Percentiles rank a stretch among this genome's conserved stretches.
These are phyloP conservation scores for Talaromyces wortmannii DNA, from an alignment of 495 filamentous ascomycete species.

Conservation along the genomic window DNA sequence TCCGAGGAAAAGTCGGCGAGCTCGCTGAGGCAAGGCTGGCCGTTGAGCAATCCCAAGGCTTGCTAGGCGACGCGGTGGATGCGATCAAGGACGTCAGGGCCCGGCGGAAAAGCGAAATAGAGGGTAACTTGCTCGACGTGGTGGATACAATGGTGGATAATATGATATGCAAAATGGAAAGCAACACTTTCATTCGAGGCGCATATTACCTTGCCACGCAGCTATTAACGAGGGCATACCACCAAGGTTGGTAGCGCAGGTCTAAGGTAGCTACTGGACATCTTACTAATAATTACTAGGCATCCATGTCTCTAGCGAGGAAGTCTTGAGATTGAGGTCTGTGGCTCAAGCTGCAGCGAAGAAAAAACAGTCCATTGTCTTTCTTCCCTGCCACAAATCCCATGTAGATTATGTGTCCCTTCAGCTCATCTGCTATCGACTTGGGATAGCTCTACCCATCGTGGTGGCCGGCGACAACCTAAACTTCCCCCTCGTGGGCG, in stretches of 20 bases:
- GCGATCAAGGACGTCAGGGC: conserved; percentile 42
- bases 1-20: conserved; percentile 67
- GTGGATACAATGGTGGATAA: conserved; percentile 78
- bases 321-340: conserved; percentile 72
- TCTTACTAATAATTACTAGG: conserved; percentile 24
- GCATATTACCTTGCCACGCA: conserved; percentile 90
- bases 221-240: conserved; percentile 84
- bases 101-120: conserved; percentile 52
- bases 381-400: conserved; percentile 87
- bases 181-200: conserved; percentile 81
- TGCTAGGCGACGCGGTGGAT: conserved; percentile 45
- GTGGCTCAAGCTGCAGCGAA: conserved; percentile 75
- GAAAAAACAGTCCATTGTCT: conserved; percentile 93
- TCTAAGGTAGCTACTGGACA: not conserved
- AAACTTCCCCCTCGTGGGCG: conserved; percentile 84
- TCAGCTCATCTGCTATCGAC: conserved; percentile 88
- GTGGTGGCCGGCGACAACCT: conserved; percentile 94
- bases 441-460: conserved; percentile 84
- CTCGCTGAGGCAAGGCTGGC: conserved; percentile 66
- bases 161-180: conserved; percentile 99
- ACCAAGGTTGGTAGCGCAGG: conserved; percentile 58
- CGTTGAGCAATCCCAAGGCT: conserved; percentile 69
- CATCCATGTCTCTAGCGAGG: conserved; percentile 91
- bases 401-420: conserved; percentile 95
- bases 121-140: conserved; percentile 62